These are phyloP conservation scores for Neurospora sp. DNA, from an alignment of 495 filamentous ascomycete species.

Conservation along the genomic window DNA sequence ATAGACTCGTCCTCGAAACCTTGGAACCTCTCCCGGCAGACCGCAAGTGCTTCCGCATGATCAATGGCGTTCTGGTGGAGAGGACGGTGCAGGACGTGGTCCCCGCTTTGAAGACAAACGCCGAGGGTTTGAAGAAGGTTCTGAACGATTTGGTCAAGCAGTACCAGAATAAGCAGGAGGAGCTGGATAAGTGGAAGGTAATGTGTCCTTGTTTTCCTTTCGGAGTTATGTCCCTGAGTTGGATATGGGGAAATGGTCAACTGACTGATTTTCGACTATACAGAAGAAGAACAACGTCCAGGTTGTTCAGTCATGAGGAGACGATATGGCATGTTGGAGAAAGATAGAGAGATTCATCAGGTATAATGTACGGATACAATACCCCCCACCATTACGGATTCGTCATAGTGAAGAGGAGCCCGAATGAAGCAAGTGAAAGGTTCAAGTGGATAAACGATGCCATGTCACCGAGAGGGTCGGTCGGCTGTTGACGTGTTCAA, in stretches of 20 bases:
- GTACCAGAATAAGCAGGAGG: slow-evolving; percentile 88
- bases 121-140: slow-evolving; percentile 80
- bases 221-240: not conserved
- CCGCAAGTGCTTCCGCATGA: slow-evolving; percentile 97
- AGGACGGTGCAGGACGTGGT: slow-evolving; percentile 86
- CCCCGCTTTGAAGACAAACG: slow-evolving; percentile 86
- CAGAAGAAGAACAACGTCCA: slow-evolving; percentile 99
- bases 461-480: not conserved
- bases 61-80: slow-evolving; percentile 93
- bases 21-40: slow-evolving; percentile 71
- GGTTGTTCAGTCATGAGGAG: slow-evolving; percentile 64
- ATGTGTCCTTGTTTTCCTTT: slow-evolving; percentile 14
- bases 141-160: slow-evolving; percentile 92
- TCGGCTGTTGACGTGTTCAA: not conserved
- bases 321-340: not conserved
- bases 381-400: not conserved
- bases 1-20: slow-evolving; percentile 90
- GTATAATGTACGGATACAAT: not conserved
- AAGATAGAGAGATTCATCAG: not conserved
- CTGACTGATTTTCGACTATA: slow-evolving; percentile 15
- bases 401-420: not conserved
- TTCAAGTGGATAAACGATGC: not conserved
- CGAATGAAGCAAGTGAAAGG: not conserved
- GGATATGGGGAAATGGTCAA: not conserved
- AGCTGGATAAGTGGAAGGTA: slow-evolving; percentile 99